Conservation (phyloP, 169 alveolate species). For the Perkinsus olseni region DNA sequence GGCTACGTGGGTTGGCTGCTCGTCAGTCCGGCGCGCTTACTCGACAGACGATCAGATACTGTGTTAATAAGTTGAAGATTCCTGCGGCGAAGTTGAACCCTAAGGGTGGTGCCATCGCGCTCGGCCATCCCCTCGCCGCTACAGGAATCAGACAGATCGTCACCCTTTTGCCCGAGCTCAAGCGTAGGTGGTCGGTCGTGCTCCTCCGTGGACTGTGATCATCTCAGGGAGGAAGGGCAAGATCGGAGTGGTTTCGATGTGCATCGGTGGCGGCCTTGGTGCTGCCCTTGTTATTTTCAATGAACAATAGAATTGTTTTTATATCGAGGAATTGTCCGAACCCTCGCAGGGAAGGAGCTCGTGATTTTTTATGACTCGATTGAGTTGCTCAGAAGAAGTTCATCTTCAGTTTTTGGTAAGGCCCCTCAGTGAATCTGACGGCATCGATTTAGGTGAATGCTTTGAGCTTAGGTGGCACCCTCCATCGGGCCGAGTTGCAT, state of each 20-base stretch:
- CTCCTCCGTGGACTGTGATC: too few species aligned
- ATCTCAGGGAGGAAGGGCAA: constrained; percentile 48
- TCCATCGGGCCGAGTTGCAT: too few species aligned
- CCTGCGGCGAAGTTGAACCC: constrained; percentile 77
- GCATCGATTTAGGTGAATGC: too few species aligned
- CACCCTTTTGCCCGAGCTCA: constrained; percentile 74
- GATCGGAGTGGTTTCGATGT: constrained; percentile 83
- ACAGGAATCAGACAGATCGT: constrained; percentile 83
- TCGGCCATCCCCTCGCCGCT: constrained; percentile 88
- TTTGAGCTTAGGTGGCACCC: too few species aligned
- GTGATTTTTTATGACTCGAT: too few species aligned
- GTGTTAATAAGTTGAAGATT: constrained; percentile 58
- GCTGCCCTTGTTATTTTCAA: constrained; percentile 57
- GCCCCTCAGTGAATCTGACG: too few species aligned
- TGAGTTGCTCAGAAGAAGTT: too few species aligned
- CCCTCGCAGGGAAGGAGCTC: too few species aligned
- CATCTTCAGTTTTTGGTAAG: too few species aligned
- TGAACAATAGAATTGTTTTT: background rate
- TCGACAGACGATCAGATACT: background rate
- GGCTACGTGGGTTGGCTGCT: constrained; percentile 43
- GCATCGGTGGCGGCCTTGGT: constrained; percentile 90
- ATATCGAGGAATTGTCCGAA: too few species aligned
- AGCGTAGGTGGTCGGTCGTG: constrained; percentile 13
- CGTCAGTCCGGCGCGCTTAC: too few species aligned
- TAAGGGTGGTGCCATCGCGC: constrained; percentile 88